phyloP scores from a whole-genome alignment of 2,329 filamentous ascomycete species.

The Cryphonectria carpinicola region DNA sequence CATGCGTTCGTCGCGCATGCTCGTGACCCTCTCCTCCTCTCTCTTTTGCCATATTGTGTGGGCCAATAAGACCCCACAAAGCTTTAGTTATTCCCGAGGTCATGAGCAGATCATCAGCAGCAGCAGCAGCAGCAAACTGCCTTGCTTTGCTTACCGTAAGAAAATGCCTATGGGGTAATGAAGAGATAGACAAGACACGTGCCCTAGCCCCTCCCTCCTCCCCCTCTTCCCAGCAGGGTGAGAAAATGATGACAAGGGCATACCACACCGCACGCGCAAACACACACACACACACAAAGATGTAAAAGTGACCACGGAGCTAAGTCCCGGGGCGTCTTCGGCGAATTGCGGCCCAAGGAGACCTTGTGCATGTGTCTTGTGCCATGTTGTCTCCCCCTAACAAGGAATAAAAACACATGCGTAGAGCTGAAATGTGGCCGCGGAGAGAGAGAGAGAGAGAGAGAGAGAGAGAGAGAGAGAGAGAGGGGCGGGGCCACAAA shows the following conservation, averaged over 20 bases:
- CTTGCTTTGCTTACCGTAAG: not conserved
- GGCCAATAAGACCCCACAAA: not conserved
- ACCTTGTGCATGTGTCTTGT: not conserved
- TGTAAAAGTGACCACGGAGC: not conserved
- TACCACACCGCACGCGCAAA: not conserved
- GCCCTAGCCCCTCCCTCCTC: not conserved
- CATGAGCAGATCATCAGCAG: not conserved
- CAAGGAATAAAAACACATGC: not conserved
- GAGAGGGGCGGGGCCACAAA: not conserved
- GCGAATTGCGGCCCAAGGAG: conserved; percentile 1
- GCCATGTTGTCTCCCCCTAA: not conserved
- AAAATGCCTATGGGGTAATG: too few relatives aligned
- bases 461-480: too few relatives aligned
- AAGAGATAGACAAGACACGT: not conserved
- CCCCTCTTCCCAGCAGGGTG: not conserved
- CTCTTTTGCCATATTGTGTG: not conserved
- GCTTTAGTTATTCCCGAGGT: not conserved
- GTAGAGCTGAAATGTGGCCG: not conserved
- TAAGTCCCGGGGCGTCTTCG: not conserved
- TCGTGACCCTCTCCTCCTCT: not conserved
- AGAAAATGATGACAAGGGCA: not conserved
- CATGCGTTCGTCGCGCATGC: conserved; percentile 6
- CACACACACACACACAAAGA: not conserved
- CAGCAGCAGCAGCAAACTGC: not conserved
- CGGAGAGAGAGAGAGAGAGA: too few relatives aligned